Conservation (phyloP, 106 monocot species). For the Platanthera zijinensis region DNA sequence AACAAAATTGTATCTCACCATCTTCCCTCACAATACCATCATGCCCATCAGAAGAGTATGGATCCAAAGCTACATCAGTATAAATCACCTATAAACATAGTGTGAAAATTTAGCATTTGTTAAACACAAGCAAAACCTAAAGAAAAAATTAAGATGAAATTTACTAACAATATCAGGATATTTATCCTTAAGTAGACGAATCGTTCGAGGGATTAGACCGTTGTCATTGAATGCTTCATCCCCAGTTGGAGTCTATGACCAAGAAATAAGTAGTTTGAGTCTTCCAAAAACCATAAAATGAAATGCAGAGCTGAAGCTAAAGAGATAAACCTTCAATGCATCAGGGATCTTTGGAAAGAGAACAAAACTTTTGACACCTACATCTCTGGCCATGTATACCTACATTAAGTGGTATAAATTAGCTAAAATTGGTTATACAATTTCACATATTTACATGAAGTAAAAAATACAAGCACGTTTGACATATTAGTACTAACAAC, state of each 20-base stretch:
- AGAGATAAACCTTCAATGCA: conserved; percentile 71
- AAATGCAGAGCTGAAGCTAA: not conserved
- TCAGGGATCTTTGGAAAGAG: conserved; percentile 99
- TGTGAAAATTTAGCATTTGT: not conserved
- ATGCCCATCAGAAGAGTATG: conserved; percentile 96
- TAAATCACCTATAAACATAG: conserved; percentile 63
- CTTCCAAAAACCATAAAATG: not conserved
- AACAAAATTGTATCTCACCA: conserved; percentile 41
- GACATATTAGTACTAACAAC: conserved; percentile 2
- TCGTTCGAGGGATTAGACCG: conserved; percentile 84
- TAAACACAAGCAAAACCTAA: not conserved
- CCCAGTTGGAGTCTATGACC: conserved; percentile 67
- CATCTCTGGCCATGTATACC: conserved; percentile 92
- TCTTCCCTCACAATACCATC: conserved; percentile 99
- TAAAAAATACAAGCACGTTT: not conserved
- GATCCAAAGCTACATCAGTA: conserved; percentile 99
- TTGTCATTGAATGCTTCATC: conserved; percentile 99
- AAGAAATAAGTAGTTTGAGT: conserved; percentile 3
- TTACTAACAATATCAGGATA: conserved; percentile 80
- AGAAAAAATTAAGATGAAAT: conserved; percentile 4
- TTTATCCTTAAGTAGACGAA: conserved; percentile 91
- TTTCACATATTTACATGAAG: not conserved
- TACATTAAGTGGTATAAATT: conserved; percentile 22
- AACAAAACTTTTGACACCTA: conserved; percentile 91
- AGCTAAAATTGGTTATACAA: not conserved